Base-by-base conservation (phyloP, 768 basidiomycete genomes). In the Naematelia encephala region DNA sequence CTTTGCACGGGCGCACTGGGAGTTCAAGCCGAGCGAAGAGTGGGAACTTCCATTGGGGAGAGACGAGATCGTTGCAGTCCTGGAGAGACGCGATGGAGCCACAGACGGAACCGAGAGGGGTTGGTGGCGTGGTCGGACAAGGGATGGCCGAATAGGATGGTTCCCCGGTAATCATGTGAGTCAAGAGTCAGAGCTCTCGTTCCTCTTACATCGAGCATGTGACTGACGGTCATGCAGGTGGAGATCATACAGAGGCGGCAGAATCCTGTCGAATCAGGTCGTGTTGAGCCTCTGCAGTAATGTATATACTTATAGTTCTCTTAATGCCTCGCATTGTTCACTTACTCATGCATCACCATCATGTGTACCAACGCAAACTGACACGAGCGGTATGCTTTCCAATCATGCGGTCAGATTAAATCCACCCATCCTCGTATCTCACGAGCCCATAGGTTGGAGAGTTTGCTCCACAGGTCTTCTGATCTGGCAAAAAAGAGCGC, bases 111-210 rank as follows among this genome's bases (percentile, higher is more conserved):
- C 88, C 63, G 84, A 86, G 1, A 79, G 81, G 56, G 92, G 91
- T 57, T 98, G 93, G 93, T 97, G 91, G 92, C 87, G 85, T 75
- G 93, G 93, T 0, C 82, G 93, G 47, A 92, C 89, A 60, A 81
- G 93, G 57, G 92, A 96, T 64, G 93, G 93, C 0, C 82, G 87
- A 65, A 86, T 89, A 66, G 93, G 93, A 0, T 98, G 91, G 91
- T 96, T 98, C 82, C 93, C 93, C 1, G 83, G 81, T 58, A 91
- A 88, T 64, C 93, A 88, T 83, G 90, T 93, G 66, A 65, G 73
- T 39, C 34, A 39, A n/a, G n/a, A n/a, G n/a, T n/a, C n/a, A n/a
- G n/a, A n/a, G n/a, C n/a, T n/a, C n/a, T n/a, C n/a, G n/a, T n/a
- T n/a, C n/a, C n/a, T n/a, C 34, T 16, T 39, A 16, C 34, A 39